phyloP scores from a whole-genome alignment of 83 land plant species.

The Thuja plicata region DNA sequence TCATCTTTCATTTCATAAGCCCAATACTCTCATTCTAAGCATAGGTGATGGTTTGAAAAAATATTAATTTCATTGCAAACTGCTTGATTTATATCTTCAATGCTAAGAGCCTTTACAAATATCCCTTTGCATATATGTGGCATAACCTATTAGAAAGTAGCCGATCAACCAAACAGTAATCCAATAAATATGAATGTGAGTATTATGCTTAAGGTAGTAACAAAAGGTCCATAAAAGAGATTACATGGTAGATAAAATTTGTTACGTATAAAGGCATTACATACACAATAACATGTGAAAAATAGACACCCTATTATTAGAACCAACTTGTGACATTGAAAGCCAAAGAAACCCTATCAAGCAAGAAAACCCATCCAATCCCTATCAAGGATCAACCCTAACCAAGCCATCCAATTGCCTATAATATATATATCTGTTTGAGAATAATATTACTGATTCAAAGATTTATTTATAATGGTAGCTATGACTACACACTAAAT shows the following conservation, averaged over 20 bases:
- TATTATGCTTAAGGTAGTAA: neutral
- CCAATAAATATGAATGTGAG: neutral
- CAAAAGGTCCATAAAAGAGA: neutral
- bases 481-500: neutral
- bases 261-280: neutral
- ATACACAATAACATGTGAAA: neutral
- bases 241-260: neutral
- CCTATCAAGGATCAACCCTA: neutral
- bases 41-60: neutral
- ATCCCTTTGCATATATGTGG: neutral
- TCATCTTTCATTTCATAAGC: neutral
- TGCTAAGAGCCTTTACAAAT: neutral
- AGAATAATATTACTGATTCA: neutral
- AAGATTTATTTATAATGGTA: too few species aligned
- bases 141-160: neutral
- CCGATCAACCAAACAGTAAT: neutral
- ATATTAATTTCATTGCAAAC: neutral
- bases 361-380: neutral
- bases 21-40: neutral
- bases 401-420: neutral
- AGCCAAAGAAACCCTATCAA: neutral
- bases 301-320: neutral
- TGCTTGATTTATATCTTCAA: neutral
- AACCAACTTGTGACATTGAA: too few species aligned
- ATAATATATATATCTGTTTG: too few species aligned